phyloP scores from a whole-genome alignment of 345 rosid species.

The Salix suchowensis region DNA sequence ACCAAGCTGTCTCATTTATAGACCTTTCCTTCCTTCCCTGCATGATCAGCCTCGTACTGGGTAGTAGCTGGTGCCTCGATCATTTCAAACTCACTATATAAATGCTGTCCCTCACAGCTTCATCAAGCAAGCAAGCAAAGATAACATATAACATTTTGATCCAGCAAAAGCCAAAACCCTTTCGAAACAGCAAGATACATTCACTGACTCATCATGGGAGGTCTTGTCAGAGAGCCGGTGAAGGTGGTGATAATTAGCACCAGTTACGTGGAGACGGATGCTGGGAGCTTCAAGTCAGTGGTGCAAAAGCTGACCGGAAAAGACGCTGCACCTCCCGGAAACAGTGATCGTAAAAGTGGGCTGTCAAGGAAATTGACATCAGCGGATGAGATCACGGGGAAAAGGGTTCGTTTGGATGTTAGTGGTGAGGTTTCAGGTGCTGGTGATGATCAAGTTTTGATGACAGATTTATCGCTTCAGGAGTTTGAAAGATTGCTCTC shows the following conservation, averaged over 20 bases:
- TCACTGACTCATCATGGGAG: neutral
- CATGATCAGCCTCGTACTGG: neutral
- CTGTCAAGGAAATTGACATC: neutral
- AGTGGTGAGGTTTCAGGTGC: neutral
- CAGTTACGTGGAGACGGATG: slow-evolving; percentile 43
- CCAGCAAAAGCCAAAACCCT: too few species aligned
- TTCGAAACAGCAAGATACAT: neutral
- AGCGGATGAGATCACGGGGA: neutral
- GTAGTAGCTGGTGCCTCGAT: neutral
- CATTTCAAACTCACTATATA: neutral
- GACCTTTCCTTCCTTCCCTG: neutral
- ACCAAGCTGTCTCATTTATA: neutral
- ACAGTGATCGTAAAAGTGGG: neutral
- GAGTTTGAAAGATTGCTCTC: slow-evolving; percentile 41
- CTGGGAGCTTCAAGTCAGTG: slow-evolving; percentile 46
- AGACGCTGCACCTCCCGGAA: slow-evolving; percentile 16
- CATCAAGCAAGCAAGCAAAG: neutral
- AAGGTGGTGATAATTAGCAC: slow-evolving; percentile 49
- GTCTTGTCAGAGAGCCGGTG: slow-evolving; percentile 11
- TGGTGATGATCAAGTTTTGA: slow-evolving; percentile 6
- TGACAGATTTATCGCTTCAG: slow-evolving; percentile 26
- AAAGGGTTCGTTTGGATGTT: neutral
- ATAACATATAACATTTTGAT: too few species aligned
- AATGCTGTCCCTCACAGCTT: neutral
- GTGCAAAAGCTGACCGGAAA: slow-evolving; percentile 58